Conservation (phyloP, 352 stramenopile species). For the Halophytophthora polymorphica region DNA sequence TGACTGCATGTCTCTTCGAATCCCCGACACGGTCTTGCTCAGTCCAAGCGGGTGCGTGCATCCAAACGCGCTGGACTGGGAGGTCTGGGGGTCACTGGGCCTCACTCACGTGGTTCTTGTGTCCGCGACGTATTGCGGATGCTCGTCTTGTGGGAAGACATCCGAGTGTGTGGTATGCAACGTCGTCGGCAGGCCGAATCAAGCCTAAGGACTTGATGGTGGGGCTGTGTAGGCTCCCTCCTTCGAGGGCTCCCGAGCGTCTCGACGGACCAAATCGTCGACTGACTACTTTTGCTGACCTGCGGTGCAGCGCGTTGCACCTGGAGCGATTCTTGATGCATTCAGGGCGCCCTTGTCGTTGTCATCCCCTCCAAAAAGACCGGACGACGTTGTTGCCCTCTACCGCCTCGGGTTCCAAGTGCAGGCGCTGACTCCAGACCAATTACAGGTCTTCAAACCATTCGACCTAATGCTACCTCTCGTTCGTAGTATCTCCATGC, state of each 20-base stretch:
- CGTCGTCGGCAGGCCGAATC: constrained; percentile 36
- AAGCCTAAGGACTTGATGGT: constrained; percentile 42
- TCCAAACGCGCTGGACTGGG: background rate
- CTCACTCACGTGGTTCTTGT: constrained; percentile 4
- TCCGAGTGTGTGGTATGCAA: constrained; percentile 61
- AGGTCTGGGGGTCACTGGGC: background rate
- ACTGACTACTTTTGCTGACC: background rate
- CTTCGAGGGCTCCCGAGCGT: no score
- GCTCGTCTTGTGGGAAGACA: constrained; percentile 23
- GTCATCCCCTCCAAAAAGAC: background rate
- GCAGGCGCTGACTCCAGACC: constrained; percentile 13
- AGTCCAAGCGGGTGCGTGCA: constrained; percentile 45
- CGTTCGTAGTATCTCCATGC: background rate
- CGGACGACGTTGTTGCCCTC: constrained; percentile 23
- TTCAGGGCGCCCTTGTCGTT: constrained; percentile 13
- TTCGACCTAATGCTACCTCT: background rate
- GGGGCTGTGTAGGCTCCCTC: background rate
- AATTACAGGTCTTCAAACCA: constrained; percentile 33
- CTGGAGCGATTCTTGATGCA: constrained; percentile 35
- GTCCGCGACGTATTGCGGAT: background rate
- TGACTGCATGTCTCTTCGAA: constrained; percentile 37
- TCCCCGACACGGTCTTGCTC: constrained; percentile 59
- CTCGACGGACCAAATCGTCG: background rate
- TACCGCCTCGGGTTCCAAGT: constrained; percentile 32
- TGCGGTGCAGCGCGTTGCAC: constrained; percentile 35